Percentiles rank a stretch among this genome's conserved stretches.
Evolutionary conservation across 2,329 filamentous ascomycete species (phyloP).

Genomic region (Remersonia thermophila): DNA sequence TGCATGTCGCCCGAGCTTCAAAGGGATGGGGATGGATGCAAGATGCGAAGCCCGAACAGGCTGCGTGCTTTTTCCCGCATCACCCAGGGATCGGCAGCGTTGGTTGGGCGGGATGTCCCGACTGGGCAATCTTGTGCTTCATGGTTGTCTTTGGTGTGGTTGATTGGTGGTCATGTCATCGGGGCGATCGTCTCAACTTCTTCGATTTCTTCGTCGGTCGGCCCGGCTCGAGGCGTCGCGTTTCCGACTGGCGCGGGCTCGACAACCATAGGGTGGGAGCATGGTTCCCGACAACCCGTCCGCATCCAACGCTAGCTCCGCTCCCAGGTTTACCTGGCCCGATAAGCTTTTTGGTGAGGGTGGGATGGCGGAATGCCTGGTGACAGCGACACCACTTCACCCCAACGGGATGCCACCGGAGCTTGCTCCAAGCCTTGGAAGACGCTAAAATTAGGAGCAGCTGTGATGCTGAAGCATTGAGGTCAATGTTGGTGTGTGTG

Average conservation of each 20-base stretch:
- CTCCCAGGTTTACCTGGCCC: slow-evolving; percentile 3
- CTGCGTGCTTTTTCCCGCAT: background rate
- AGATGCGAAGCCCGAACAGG: background rate
- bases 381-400: background rate
- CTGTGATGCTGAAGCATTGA: background rate
- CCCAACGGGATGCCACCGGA: background rate
- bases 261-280: background rate
- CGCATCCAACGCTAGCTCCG: background rate
- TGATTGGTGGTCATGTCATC: too few relatives aligned
- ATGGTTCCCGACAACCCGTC: background rate
- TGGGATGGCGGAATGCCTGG: background rate
- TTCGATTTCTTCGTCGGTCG: background rate
- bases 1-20: too few relatives aligned
- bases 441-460: too few relatives aligned
- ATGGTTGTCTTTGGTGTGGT: background rate
- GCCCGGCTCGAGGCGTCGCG: too few relatives aligned
- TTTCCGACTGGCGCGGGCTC: too few relatives aligned
- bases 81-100: slow-evolving; percentile 5
- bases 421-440: background rate
- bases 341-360: slow-evolving; percentile 4
- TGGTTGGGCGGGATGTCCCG: slow-evolving; percentile 3
- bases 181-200: too few relatives aligned
- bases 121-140: background rate
- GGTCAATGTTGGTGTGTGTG: too few relatives aligned
- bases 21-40: slow-evolving; percentile 2